phyloP scores from a whole-genome alignment of 257 asterid species.

The Ajuga chamaepitys region DNA sequence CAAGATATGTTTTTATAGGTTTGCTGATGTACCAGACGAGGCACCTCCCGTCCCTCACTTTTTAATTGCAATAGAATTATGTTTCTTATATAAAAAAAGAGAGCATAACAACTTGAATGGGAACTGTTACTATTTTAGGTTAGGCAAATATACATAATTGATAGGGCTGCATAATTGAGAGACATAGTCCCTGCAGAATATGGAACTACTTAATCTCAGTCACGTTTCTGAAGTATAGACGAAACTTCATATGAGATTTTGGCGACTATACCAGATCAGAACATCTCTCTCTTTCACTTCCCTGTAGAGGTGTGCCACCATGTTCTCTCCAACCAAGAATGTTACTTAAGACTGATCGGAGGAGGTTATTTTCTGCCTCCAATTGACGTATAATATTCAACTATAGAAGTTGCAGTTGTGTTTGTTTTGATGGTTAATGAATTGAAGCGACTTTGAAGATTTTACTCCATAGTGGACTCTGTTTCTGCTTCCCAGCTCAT shows the following conservation, averaged over 20 bases:
- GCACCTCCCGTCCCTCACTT: too few species aligned
- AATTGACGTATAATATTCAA: background rate
- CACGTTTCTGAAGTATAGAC: background rate
- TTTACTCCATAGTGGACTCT: conserved; percentile 4
- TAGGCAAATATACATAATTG: background rate
- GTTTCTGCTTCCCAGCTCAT: background rate
- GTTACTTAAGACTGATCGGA: background rate
- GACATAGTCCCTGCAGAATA: background rate
- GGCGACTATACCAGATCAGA: background rate
- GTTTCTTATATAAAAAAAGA: too few species aligned
- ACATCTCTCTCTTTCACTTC: background rate
- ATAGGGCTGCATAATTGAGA: background rate
- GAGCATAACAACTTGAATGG: background rate
- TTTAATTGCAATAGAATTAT: too few species aligned
- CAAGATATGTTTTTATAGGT: too few species aligned
- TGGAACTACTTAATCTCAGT: background rate
- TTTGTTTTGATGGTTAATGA: background rate
- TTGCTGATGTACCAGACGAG: too few species aligned
- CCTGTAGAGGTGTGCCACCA: conserved; percentile 1
- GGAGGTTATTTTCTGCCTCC: conserved; percentile 12
- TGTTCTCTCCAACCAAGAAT: background rate
- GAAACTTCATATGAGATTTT: background rate
- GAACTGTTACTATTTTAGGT: background rate
- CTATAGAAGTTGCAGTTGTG: background rate
- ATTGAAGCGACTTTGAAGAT: conserved; percentile 6